These are phyloP conservation scores for Penicillium egyptiacum DNA, from an alignment of 495 filamentous ascomycete genomes.

Conservation along the genomic window DNA sequence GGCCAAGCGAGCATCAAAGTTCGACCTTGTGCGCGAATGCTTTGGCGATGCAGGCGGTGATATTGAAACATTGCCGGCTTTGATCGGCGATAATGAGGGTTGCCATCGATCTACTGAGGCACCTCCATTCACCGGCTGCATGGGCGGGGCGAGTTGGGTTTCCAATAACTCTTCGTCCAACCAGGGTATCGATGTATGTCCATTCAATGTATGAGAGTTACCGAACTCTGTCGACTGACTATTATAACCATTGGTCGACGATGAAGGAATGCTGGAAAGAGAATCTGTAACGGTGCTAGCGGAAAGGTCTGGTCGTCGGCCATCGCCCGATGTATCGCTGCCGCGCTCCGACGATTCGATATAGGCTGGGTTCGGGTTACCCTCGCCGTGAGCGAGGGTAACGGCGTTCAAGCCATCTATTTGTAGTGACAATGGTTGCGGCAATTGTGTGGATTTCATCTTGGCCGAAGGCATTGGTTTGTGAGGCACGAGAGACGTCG, in stretches of 20 bases:
- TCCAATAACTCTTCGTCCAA: slow-evolving; percentile 11
- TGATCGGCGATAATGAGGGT: slow-evolving; percentile 13
- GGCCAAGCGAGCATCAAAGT: slow-evolving; percentile 15
- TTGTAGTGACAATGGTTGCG: slow-evolving; percentile 26
- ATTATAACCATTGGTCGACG: slow-evolving; percentile 16
- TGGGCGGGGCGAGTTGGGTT: slow-evolving; percentile 11
- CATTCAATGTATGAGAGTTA: slow-evolving; percentile 11
- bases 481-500: slow-evolving; percentile 13
- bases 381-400: slow-evolving; percentile 14
- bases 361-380: slow-evolving; percentile 9
- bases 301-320: slow-evolving; percentile 23
- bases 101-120: slow-evolving; percentile 12
- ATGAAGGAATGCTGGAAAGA: slow-evolving; percentile 18
- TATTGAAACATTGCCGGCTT: slow-evolving; percentile 15
- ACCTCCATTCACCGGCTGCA: slow-evolving; percentile 10
- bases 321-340: slow-evolving; percentile 26
- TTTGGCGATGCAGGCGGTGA: slow-evolving; percentile 15
- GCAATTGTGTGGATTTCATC: slow-evolving; percentile 23
- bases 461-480: slow-evolving; percentile 12
- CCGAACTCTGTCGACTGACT: slow-evolving; percentile 15
- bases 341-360: slow-evolving; percentile 30
- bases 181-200: slow-evolving; percentile 11
- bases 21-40: slow-evolving; percentile 11
- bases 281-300: slow-evolving; percentile 24
- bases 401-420: slow-evolving; percentile 24